A percentile compares a stretch with the other conserved stretches of the same genome.
Evolutionary conservation across 2,329 filamentous ascomycete species (phyloP).

Genomic region (Clonostachys sp.): DNA sequence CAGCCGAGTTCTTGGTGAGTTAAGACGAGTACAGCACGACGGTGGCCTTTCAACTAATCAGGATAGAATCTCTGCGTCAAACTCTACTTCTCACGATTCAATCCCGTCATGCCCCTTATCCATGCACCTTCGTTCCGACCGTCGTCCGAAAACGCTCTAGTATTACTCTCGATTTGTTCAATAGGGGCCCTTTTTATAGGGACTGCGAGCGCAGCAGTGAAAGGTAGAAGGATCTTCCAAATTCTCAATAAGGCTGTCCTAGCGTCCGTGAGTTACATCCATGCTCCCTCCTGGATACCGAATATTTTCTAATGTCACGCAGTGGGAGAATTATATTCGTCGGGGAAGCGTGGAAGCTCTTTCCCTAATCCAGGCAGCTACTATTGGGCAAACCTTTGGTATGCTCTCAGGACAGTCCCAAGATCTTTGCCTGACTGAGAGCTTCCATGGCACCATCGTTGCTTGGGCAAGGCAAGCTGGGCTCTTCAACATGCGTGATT

Average conservation of each 20-base stretch:
- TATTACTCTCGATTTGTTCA: slow-evolving; percentile 28
- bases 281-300: not conserved
- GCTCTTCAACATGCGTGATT: not conserved
- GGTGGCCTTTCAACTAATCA: not conserved
- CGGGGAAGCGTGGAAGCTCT: not conserved
- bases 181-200: slow-evolving; percentile 26
- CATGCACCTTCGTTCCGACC: slow-evolving; percentile 10
- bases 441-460: not conserved
- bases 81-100: slow-evolving; percentile 11
- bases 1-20: slow-evolving; percentile 8
- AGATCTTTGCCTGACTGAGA: not conserved
- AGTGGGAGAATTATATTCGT: slow-evolving; percentile 1
- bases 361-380: not conserved
- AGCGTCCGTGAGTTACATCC: slow-evolving; percentile 4
- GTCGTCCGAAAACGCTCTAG: slow-evolving; percentile 16
- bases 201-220: slow-evolving; percentile 15
- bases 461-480: slow-evolving; percentile 2
- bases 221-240: slow-evolving; percentile 9
- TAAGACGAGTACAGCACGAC: not conserved
- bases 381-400: slow-evolving; percentile 1
- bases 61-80: slow-evolving; percentile 11
- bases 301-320: not conserved
- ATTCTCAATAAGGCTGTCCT: slow-evolving; percentile 8
- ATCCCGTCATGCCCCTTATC: slow-evolving; percentile 10
- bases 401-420: not conserved